Evolutionary conservation across 129 eudicot species (phyloP).

Genomic region (Flaveria robusta): DNA sequence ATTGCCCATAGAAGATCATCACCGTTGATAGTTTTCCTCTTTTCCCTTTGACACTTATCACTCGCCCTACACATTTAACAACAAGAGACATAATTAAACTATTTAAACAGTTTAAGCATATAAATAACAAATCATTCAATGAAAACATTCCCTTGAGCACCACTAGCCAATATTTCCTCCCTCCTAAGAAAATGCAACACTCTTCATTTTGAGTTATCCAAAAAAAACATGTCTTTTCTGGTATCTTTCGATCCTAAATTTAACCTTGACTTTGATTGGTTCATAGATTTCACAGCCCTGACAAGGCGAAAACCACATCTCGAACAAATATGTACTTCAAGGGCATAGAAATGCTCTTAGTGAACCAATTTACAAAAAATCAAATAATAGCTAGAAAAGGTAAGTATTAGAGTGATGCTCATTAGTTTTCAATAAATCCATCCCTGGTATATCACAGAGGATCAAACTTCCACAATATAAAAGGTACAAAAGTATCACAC

Average conservation of each 20-base stretch:
- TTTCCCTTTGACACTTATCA: slow-evolving; percentile 89
- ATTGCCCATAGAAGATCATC: slow-evolving; percentile 92
- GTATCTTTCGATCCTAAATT: too few relatives aligned
- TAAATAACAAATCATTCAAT: too few relatives aligned
- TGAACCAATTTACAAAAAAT: not conserved
- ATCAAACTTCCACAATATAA: too few relatives aligned
- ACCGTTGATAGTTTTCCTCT: slow-evolving; percentile 87
- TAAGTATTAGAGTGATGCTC: not conserved
- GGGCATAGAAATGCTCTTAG: not conserved
- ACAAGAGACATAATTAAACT: slow-evolving; percentile 4
- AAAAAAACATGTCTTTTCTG: too few relatives aligned
- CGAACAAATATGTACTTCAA: not conserved
- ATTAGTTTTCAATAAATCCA: not conserved
- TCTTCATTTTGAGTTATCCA: too few relatives aligned
- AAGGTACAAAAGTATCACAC: too few relatives aligned
- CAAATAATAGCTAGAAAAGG: not conserved
- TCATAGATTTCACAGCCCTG: not conserved
- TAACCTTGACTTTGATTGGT: too few relatives aligned
- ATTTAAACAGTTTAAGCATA: too few relatives aligned
- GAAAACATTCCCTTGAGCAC: too few relatives aligned
- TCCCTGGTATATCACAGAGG: too few relatives aligned
- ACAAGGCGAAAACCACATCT: not conserved
- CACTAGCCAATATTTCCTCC: too few relatives aligned
- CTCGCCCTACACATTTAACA: slow-evolving; percentile 65
- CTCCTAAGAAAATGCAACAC: too few relatives aligned